These are phyloP conservation scores for Rhodotorula mucilaginosa DNA, from an alignment of 1,284 basidiomycete species.

Conservation along the genomic window DNA sequence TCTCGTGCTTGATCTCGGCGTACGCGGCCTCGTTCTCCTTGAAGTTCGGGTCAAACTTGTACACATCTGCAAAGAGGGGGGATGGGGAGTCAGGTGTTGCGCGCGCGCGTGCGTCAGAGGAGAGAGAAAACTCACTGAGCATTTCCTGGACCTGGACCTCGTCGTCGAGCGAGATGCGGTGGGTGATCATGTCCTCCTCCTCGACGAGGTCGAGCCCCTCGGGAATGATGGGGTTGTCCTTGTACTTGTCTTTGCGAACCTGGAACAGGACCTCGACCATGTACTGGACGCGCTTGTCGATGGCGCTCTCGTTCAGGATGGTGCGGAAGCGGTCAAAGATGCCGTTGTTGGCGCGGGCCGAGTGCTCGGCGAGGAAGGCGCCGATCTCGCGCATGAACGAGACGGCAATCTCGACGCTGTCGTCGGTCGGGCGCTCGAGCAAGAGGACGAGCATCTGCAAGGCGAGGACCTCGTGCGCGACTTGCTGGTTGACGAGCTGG, in stretches of 20 bases:
- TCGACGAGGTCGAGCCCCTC: conserved; percentile 95
- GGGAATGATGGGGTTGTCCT: conserved; percentile 91
- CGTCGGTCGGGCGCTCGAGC: conserved; percentile 92
- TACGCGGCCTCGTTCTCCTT: conserved; percentile 92
- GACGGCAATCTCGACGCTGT: conserved; percentile 96
- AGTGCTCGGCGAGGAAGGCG: conserved; percentile 88
- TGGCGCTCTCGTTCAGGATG: conserved; percentile 89
- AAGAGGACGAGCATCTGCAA: conserved; percentile 92
- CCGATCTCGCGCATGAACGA: conserved; percentile 97
- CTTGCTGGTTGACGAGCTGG: conserved; percentile 92
- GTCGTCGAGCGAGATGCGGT: conserved; percentile 86
- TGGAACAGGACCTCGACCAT: conserved; percentile 99
- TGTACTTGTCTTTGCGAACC: conserved; percentile 96
- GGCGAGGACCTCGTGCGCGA: conserved; percentile 90
- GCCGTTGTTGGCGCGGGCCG: conserved; percentile 87
- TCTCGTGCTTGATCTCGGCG: conserved; percentile 84
- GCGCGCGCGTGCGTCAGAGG: neutral
- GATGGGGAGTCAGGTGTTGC: neutral
- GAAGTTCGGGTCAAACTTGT: conserved; percentile 89
- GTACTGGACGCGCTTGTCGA: conserved; percentile 96
- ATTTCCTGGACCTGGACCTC: conserved; percentile 91
- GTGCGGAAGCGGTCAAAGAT: conserved; percentile 95
- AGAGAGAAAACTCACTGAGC: conserved; percentile 63
- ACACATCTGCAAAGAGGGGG: conserved; percentile 64
- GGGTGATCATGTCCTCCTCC: conserved; percentile 96